Percentiles rank a stretch among this genome's conserved stretches.
These are phyloP conservation scores for Colletotrichum tofieldiae DNA, from an alignment of 2,329 filamentous ascomycete genomes.

Conservation along the genomic window DNA sequence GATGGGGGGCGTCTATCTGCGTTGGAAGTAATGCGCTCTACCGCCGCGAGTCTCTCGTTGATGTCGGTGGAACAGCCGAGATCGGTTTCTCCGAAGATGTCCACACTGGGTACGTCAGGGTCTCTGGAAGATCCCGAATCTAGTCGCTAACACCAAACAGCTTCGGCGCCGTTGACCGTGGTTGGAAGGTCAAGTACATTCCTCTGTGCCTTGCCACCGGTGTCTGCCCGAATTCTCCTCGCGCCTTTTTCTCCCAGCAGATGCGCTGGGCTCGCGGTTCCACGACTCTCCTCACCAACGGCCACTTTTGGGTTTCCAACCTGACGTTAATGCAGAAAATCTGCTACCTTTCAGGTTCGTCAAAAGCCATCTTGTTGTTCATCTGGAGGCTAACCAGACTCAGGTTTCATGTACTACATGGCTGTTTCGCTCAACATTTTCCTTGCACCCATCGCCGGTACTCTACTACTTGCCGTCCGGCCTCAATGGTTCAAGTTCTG, in stretches of 20 bases:
- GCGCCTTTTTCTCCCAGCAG: slow-evolving; percentile 61
- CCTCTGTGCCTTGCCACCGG: slow-evolving; percentile 59
- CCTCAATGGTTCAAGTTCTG: slow-evolving; percentile 60
- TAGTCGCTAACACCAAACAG: slow-evolving; percentile 33
- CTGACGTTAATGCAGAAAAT: slow-evolving; percentile 58
- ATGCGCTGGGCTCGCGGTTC: slow-evolving; percentile 61
- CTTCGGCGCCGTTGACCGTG: slow-evolving; percentile 58
- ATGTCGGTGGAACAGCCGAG: slow-evolving; percentile 59
- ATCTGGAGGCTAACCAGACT: background rate
- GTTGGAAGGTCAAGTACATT: slow-evolving; percentile 60
- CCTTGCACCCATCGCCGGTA: slow-evolving; percentile 57
- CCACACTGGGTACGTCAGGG: slow-evolving; percentile 55
- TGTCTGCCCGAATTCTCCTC: slow-evolving; percentile 59
- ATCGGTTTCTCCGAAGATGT: slow-evolving; percentile 62
- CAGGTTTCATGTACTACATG: slow-evolving; percentile 57
- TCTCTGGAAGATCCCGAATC: background rate
- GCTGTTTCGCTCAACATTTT: slow-evolving; percentile 58
- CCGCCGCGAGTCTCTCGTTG: slow-evolving; percentile 55
- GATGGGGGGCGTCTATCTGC: slow-evolving; percentile 59
- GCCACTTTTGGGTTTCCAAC: slow-evolving; percentile 58
- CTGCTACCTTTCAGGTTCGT: slow-evolving; percentile 58
- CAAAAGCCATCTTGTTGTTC: fast-evolving
- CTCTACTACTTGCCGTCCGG: slow-evolving; percentile 56
- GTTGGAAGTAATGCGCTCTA: slow-evolving; percentile 61
- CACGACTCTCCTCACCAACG: slow-evolving; percentile 58